Evolutionary conservation across 1,284 basidiomycete genomes (phyloP).

Genomic region (Leccinum variabile): DNA sequence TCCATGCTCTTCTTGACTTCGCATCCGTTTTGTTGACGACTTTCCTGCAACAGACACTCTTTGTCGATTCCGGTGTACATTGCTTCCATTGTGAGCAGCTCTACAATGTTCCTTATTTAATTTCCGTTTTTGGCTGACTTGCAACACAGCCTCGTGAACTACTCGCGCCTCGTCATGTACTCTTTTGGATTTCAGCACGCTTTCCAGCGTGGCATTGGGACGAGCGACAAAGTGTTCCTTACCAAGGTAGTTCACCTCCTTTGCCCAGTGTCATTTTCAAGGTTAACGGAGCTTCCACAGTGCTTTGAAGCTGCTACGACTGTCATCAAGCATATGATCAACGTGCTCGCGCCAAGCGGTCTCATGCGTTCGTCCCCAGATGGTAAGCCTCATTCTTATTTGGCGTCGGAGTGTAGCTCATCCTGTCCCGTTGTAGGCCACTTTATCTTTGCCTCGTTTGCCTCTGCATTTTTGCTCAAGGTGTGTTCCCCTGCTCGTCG

Average conservation of each 20-base stretch:
- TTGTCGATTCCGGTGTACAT: constrained; percentile 60
- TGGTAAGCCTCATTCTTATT: constrained; percentile 41
- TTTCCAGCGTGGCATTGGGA: constrained; percentile 65
- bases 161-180: constrained; percentile 82
- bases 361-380: constrained; percentile 84
- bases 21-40: background rate
- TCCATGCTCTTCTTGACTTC: background rate
- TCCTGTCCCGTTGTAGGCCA: constrained; percentile 48
- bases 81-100: constrained; percentile 70
- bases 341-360: constrained; percentile 65
- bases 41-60: constrained; percentile 48
- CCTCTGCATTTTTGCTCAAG: constrained; percentile 82
- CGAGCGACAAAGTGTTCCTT: constrained; percentile 65
- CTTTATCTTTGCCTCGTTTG: constrained; percentile 83
- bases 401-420: background rate
- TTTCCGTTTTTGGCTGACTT: constrained; percentile 19
- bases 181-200: constrained; percentile 85
- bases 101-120: background rate
- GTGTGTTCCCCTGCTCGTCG: constrained; percentile 37
- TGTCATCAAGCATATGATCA: constrained; percentile 66
- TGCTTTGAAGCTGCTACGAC: constrained; percentile 70
- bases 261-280: background rate
- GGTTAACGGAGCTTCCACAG: constrained; percentile 25
- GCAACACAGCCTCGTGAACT: constrained; percentile 59
- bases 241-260: constrained; percentile 50